Percentiles rank a stretch among this genome's conserved stretches.
Evolutionary conservation across 2,329 filamentous ascomycete genomes (phyloP).

Genomic region (Cadophora gregata): DNA sequence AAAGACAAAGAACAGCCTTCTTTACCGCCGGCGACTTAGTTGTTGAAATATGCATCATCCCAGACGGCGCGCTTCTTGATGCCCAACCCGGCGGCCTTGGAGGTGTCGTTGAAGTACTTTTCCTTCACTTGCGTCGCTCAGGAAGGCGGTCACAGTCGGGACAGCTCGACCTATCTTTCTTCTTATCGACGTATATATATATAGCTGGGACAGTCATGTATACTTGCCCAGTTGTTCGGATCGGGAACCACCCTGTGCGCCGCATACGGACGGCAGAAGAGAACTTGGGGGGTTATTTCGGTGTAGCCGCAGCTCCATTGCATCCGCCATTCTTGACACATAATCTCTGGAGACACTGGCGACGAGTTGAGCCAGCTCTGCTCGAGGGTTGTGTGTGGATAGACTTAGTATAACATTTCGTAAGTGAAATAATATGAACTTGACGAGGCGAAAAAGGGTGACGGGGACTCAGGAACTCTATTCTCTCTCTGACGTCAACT

Average conservation of each 20-base stretch:
- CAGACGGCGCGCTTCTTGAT: neutral
- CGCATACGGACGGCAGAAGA: neutral
- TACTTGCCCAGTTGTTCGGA: slow-evolving; percentile 3
- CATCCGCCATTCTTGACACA: slow-evolving; percentile 3
- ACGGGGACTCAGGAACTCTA: no score
- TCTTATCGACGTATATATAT: neutral
- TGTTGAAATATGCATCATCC: neutral
- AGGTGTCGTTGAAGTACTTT: neutral
- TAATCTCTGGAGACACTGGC: neutral
- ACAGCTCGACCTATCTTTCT: neutral
- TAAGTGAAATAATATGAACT: no score
- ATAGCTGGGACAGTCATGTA: neutral
- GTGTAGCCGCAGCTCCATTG: neutral
- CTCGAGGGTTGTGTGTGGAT: no score
- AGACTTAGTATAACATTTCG: no score
- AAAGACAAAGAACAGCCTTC: neutral
- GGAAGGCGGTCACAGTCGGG: neutral
- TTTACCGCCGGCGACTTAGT: neutral
- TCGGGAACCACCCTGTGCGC: neutral
- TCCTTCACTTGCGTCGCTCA: neutral
- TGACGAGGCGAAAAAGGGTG: no score
- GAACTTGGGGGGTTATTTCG: neutral
- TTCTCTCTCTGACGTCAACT: no score
- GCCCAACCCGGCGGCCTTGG: neutral
- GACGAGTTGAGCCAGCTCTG: no score